Evolutionary conservation across 1,284 basidiomycete genomes (phyloP).

Genomic region (Puccinia hordei): DNA sequence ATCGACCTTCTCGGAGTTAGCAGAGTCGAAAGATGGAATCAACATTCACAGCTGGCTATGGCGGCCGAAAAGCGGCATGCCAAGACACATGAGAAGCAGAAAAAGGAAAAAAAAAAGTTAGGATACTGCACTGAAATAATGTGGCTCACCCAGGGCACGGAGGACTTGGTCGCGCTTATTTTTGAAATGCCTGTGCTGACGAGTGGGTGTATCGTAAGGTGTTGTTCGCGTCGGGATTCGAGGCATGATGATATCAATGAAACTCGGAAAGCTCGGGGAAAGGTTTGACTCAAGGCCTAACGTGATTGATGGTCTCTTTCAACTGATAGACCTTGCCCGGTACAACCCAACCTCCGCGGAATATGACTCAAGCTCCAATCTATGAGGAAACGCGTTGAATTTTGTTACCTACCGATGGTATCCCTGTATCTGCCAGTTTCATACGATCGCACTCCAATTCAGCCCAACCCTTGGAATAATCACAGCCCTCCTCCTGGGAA

Average conservation of each 20-base stretch:
- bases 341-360: neutral
- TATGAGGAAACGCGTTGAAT: neutral
- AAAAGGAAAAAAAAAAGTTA: no score
- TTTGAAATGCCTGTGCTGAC: conserved; percentile 56
- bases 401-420: neutral
- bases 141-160: conserved; percentile 55
- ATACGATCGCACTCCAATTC: neutral
- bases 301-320: neutral
- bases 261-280: conserved; percentile 4
- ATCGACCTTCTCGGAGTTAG: conserved; percentile 54
- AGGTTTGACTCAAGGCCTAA: neutral
- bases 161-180: conserved; percentile 53
- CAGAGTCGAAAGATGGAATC: neutral
- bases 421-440: neutral
- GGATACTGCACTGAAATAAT: neutral
- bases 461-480: neutral
- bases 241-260: conserved; percentile 59
- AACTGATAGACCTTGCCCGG: conserved; percentile 11
- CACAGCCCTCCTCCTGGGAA: neutral
- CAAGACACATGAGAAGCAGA: neutral
- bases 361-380: neutral
- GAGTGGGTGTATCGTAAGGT: conserved; percentile 53
- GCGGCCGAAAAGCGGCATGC: neutral
- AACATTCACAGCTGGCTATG: neutral
- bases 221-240: conserved; percentile 63